Evolutionary conservation across 2,329 filamentous ascomycete species (phyloP).

Genomic region (Colletotrichum sp.): DNA sequence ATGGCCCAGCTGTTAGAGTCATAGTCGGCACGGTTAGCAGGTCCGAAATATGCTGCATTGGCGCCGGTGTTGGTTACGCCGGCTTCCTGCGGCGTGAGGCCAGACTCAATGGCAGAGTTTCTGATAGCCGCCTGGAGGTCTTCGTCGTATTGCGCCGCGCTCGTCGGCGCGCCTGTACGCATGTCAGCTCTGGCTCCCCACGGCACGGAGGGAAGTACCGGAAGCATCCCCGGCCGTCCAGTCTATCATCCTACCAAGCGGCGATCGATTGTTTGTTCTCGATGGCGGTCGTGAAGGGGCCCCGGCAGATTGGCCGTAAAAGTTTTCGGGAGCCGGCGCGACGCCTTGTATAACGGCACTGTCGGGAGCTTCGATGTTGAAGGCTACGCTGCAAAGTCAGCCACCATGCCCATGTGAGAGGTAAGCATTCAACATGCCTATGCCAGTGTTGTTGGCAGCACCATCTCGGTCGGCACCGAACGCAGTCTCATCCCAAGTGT

Average conservation of each 20-base stretch:
- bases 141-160: constrained; percentile 52
- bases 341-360: constrained; percentile 46
- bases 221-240: constrained; percentile 42
- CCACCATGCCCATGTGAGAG: neutral
- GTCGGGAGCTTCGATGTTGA: constrained; percentile 59
- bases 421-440: constrained; percentile 40
- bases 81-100: constrained; percentile 50
- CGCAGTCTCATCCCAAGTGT: constrained; percentile 60
- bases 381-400: constrained; percentile 41
- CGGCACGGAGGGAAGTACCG: constrained; percentile 15
- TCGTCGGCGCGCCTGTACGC: constrained; percentile 27
- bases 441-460: constrained; percentile 42
- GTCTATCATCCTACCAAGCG: constrained; percentile 56
- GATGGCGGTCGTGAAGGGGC: constrained; percentile 68
- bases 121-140: constrained; percentile 61
- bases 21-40: constrained; percentile 61
- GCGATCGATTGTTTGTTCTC: constrained; percentile 60
- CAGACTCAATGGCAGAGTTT: constrained; percentile 53
- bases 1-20: constrained; percentile 63
- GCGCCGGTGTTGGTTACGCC: constrained; percentile 47
- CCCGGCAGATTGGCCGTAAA: constrained; percentile 35
- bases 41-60: constrained; percentile 58
- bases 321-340: constrained; percentile 41
- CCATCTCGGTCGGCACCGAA: constrained; percentile 60
- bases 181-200: constrained; percentile 19